Base-by-base conservation (phyloP, 2,329 filamentous ascomycete genomes). In the Ceratocystis colombiana region DNA sequence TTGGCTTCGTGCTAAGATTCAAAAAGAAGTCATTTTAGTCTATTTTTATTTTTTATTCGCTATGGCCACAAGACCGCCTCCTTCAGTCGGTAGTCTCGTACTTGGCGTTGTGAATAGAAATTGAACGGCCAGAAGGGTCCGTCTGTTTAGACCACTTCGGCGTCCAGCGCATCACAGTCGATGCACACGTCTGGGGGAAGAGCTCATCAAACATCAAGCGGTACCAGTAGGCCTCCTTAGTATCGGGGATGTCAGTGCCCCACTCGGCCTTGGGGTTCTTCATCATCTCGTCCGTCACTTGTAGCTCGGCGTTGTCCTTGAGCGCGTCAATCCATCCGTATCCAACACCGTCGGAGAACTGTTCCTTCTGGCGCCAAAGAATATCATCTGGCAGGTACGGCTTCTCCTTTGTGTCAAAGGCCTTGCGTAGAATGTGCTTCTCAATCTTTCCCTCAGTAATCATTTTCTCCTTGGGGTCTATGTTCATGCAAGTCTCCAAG, bases 141-240 rank as follows among this genome's bases (percentile, higher is more conserved):
- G 86, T 89, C 83, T 96, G 91, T 76, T 96, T 89, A 66, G 90
- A 96, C 94, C 94, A 99, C 46, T 89, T 99, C 33, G 94, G 94
- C 67, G 89, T 91, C 95, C 94, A 99, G 73, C 94, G 84, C 89
- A 90, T 88, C 65, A 99, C 94, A 6, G 94, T 99, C 68, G 84
- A 87, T 7, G 94, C 95, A 75, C 93, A 97, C 73, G 87, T 87
- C 66, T 87, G 83, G 61, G 94, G 94, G 84, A 97, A 99, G 78
- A 95, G 93, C 82, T 99, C 93, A 76, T 99, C 94, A 75, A 97
- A 99, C 93, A 99, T 97, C 75, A 80, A 83, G 72, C 94, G 88
- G 80, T 99, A 99, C 94, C 94, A 99, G 82, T 96, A 95, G 78
- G 91, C 94, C 79, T 99, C 94, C 84, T 99, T 99, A 73, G 88